Evolutionary conservation across 441 rosid species (phyloP), one percentile per base, ranked within the genome.

Genomic region (Geranium incanum): DNA sequence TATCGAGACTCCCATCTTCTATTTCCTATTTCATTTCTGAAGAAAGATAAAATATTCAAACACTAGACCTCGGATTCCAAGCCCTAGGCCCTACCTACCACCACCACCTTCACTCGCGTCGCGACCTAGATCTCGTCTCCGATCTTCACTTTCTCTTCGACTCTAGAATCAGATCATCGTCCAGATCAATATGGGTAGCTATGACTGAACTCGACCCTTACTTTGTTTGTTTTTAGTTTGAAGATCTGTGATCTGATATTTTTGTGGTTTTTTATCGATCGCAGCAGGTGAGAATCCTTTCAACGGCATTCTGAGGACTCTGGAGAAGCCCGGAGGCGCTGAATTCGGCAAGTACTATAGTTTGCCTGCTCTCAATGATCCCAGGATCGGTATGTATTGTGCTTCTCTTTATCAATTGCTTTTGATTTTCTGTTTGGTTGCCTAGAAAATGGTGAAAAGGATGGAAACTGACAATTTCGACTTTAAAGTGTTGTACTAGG

Each of bases 331-430:
- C 4, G 84, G 71, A 6, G 85, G 84, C 16, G 86, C 86, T 77
- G 85, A 78, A 36, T 86, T 84, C 72, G 92, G 92, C 3, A 78
- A 59, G 66, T 87, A 81, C 80, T 87, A 81, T 72, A 80, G 84
- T 73, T 79, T 87, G 68, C 83, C 85, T 16, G 86, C 88, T 72
- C 87, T 87, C 62, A 81, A 83, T 68, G 92, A 87, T 82, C 79
- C 88, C 8, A 81, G 92, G 75, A 87, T 84, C 71, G 92, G 92
- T 87, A 41, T 65, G 89, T 81, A 69, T 13, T 37, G 71, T 72
- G 50, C 6, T 68, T 0, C 11, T 55, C 62, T 8, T 19, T 0
- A 4, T 3, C 43, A 4, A 0, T 0, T 19, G 33, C 33, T 3
- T 6, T 68, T 16, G 0, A 11, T 8, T 67, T 70, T 67, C 52